These are phyloP conservation scores for Panus rudis DNA, from an alignment of 768 basidiomycete genomes.

Conservation along the genomic window DNA sequence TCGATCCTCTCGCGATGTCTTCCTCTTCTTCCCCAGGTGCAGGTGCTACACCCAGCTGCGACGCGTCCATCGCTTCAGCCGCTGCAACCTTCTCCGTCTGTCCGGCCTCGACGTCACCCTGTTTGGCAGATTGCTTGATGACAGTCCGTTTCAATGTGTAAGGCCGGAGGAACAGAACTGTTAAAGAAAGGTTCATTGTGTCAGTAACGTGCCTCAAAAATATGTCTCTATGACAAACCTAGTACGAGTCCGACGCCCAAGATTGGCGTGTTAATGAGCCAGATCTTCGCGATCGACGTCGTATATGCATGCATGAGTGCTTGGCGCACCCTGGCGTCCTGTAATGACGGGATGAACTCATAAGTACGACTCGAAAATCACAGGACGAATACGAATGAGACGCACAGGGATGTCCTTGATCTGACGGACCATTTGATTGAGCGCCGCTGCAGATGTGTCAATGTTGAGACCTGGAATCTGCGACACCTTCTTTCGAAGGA, in stretches of 20 bases:
- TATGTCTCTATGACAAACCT: constrained; percentile 16
- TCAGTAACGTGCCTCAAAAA: neutral
- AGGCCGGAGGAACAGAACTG: constrained; percentile 50
- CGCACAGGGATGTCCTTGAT: constrained; percentile 41
- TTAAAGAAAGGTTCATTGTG: neutral
- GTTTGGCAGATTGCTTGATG: constrained; percentile 29
- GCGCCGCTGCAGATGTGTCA: constrained; percentile 34
- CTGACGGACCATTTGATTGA: constrained; percentile 39
- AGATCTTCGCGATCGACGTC: constrained; percentile 53
- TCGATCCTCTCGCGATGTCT: constrained; percentile 2
- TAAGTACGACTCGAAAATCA: neutral
- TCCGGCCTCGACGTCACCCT: constrained; percentile 21
- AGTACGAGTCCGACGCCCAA: constrained; percentile 44
- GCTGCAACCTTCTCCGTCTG: constrained; percentile 8
- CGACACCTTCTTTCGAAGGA: constrained; percentile 30
- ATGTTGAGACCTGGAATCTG: constrained; percentile 33
- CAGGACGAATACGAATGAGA: constrained; percentile 1
- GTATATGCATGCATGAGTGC: constrained; percentile 57
- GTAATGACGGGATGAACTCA: constrained; percentile 4
- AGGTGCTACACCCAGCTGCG: constrained; percentile 7
- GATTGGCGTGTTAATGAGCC: constrained; percentile 58
- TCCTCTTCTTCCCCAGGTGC: constrained; percentile 2
- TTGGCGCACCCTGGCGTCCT: constrained; percentile 45
- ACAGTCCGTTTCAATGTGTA: constrained; percentile 53
- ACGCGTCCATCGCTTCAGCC: constrained; percentile 4